These are phyloP conservation scores for Echium plantagineum DNA, from an alignment of 257 asterid species.

Conservation along the genomic window DNA sequence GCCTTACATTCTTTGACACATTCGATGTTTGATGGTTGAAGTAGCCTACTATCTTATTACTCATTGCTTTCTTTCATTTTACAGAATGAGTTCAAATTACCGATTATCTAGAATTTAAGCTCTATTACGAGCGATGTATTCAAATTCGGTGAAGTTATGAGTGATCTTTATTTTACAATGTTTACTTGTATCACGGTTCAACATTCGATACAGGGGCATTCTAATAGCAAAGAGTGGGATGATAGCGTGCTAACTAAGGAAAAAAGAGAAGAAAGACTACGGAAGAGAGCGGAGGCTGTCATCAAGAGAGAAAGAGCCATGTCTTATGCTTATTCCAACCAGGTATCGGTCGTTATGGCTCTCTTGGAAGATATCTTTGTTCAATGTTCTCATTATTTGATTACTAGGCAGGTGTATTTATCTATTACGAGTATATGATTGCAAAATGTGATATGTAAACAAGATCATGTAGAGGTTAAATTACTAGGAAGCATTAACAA, in stretches of 20 bases:
- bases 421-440: too few species aligned
- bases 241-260: conserved; percentile 78
- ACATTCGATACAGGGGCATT: conserved; percentile 7
- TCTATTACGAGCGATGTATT: not conserved
- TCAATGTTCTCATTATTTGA: not conserved
- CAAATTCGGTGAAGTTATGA: not conserved
- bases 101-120: not conserved
- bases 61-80: too few species aligned
- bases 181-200: not conserved
- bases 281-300: conserved; percentile 72
- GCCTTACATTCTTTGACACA: too few species aligned
- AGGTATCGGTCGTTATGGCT: conserved; percentile 24
- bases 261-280: conserved; percentile 54
- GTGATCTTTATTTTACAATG: not conserved
- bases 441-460: not conserved
- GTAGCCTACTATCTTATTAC: too few species aligned
- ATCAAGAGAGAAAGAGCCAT: conserved; percentile 84
- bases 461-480: not conserved
- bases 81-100: too few species aligned
- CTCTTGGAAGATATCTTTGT: not conserved
- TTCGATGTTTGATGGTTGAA: too few species aligned
- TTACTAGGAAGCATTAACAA: too few species aligned
- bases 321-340: conserved; percentile 89
- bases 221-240: conserved; percentile 64
- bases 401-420: too few species aligned